phyloP scores from a whole-genome alignment of 163 green algal genomes.

The Scenedesmus sp. region DNA sequence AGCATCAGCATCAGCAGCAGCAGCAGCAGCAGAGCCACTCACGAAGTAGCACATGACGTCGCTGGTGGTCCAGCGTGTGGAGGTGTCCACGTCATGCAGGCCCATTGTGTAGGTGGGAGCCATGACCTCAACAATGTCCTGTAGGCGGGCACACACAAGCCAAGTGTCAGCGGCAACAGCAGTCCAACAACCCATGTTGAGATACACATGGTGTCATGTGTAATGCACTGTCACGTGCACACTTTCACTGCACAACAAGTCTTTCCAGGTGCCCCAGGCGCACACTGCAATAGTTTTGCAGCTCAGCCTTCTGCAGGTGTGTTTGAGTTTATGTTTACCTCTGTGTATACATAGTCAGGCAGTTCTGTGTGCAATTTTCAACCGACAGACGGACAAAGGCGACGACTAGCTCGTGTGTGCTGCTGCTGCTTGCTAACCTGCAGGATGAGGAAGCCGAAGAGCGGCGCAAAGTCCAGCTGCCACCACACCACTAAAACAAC shows the following conservation, averaged over 20 bases:
- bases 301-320: too few relatives aligned
- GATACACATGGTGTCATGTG: neutral
- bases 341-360: too few relatives aligned
- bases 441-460: constrained; percentile 97
- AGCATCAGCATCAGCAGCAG: neutral
- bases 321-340: too few relatives aligned
- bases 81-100: constrained; percentile 68
- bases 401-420: too few relatives aligned
- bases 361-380: too few relatives aligned
- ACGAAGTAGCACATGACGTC: constrained; percentile 79
- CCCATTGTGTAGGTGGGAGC: constrained; percentile 73
- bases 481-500: neutral
- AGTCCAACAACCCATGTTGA: neutral
- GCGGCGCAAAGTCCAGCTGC: constrained; percentile 96
- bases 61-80: constrained; percentile 70
- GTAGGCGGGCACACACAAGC: neutral
- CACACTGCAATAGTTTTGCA: too few relatives aligned
- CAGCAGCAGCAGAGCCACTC: constrained; percentile 2
- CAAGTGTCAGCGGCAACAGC: constrained; percentile 11
- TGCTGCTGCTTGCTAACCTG: constrained; percentile 65
- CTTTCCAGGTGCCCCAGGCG: neutral
- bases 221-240: neutral
- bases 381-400: too few relatives aligned
- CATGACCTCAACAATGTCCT: constrained; percentile 79
- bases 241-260: neutral